phyloP scores from a whole-genome alignment of 352 stramenopile genomes.

The Globisporangium echinulatum region DNA sequence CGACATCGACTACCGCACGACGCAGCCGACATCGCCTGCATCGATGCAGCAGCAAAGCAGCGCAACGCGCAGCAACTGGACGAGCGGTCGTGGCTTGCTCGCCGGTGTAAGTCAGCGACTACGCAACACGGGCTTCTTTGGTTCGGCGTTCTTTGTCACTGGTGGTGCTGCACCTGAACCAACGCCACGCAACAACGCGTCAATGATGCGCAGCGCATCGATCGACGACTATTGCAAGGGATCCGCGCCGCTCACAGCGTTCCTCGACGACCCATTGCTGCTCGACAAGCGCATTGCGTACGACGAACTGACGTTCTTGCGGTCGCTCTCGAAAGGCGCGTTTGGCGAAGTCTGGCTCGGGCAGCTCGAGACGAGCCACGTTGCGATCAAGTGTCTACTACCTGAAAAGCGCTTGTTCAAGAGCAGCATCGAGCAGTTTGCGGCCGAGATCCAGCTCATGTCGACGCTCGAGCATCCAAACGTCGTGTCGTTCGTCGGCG shows the following conservation, averaged over 20 bases:
- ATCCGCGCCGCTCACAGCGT: slow-evolving; percentile 40
- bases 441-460: slow-evolving; percentile 68
- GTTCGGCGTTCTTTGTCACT: slow-evolving; percentile 7
- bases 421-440: slow-evolving; percentile 55
- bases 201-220: slow-evolving; percentile 25
- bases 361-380: slow-evolving; percentile 55
- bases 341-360: slow-evolving; percentile 72
- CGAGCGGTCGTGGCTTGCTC: slow-evolving; percentile 2
- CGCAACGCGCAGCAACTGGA: neutral
- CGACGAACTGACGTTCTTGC: slow-evolving; percentile 60
- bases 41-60: neutral
- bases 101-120: slow-evolving; percentile 8
- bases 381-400: slow-evolving; percentile 70
- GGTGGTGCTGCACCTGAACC: neutral
- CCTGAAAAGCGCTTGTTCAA: slow-evolving; percentile 50
- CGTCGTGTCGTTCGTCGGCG: slow-evolving; percentile 66
- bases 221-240: slow-evolving; percentile 58
- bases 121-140: slow-evolving; percentile 10
- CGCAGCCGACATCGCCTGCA: neutral
- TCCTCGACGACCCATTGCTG: slow-evolving; percentile 45
- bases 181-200: neutral
- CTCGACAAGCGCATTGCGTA: slow-evolving; percentile 49
- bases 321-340: slow-evolving; percentile 56
- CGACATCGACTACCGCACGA: neutral
- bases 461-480: slow-evolving; percentile 64